Evolutionary conservation across 495 filamentous ascomycete genomes (phyloP), one percentile per base, ranked within the genome.

Genomic region (Penicillium lagena): DNA sequence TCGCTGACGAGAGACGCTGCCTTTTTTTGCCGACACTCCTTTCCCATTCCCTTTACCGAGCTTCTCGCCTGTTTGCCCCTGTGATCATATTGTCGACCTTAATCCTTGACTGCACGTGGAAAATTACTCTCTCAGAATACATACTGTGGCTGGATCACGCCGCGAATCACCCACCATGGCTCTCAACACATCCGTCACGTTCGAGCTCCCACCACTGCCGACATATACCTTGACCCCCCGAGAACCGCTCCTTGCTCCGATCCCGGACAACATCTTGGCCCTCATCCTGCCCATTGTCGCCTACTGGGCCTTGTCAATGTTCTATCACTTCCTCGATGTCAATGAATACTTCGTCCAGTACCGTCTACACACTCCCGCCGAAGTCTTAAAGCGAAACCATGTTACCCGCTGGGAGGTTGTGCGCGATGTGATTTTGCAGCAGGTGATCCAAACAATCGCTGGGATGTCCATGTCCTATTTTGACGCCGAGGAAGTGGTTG

Each of bases 301-400:
- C 34, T 97, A 97, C 72, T 96, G 93, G 91, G 68, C 66, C 28
- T 54, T 94, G 34, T 95, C 90, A n/a, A 67, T 86, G 61, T 63
- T 93, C 56, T 98, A 93, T 69, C 89, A 96, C 68, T 59, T 80
- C 49, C 76, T 96, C 56, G 90, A 96, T 67, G 67, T 80, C 38
- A 80, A 82, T 60, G 84, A 93, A 60, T 75, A 87, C 34, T 91
- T 93, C 58, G 79, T 87, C 29, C 77, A 90, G 51, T 94, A 96
- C 68, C 83, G 91, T 40, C 71, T 96, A 35, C 91, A 96, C 72
- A 96, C 91, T 0, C 90, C 91, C 27, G 88, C 86, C 40, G 91
- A 96, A 56, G 77, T 96, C 42, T 60, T 82, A 12, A 85, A 87
- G 63, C 76, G 91, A 46, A 97, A 97, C 66, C 88, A 85, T 52